Conservation (phyloP, 768 basidiomycete genomes). For the Pisolithus albus region DNA sequence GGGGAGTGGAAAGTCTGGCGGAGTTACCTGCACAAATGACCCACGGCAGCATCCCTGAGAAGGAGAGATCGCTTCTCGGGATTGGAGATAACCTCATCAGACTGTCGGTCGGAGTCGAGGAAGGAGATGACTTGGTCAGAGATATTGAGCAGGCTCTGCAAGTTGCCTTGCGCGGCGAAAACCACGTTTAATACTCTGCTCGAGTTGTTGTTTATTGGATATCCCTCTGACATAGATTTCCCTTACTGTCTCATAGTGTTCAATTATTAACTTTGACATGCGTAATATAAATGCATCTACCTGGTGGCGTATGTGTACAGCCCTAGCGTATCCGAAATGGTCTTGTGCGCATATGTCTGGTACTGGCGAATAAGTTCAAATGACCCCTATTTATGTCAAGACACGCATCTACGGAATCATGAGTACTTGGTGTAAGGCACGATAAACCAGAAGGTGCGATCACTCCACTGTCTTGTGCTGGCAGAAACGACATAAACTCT, state of each 20-base stretch:
- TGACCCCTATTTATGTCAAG: no score
- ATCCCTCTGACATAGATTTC: neutral
- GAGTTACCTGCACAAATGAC: constrained; percentile 89
- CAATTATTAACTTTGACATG: no score
- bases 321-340: no score
- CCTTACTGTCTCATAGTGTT: neutral
- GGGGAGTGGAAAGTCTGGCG: constrained; percentile 87
- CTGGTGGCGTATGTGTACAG: no score
- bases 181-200: neutral
- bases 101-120: constrained; percentile 85
- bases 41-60: constrained; percentile 68
- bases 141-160: constrained; percentile 25
- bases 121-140: constrained; percentile 67
- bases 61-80: constrained; percentile 61
- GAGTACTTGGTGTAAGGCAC: no score
- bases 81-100: constrained; percentile 74
- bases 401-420: no score
- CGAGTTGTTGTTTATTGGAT: neutral
- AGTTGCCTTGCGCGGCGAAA: constrained; percentile 4
- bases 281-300: no score
- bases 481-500: no score
- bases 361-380: no score
- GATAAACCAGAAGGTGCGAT: no score
- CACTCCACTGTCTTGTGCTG: no score
- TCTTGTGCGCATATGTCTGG: no score